A percentile compares a stretch with the other conserved stretches of the same genome.
Conservation (phyloP, 805 yeast species). For the Zygotorulaspora danielsina region DNA sequence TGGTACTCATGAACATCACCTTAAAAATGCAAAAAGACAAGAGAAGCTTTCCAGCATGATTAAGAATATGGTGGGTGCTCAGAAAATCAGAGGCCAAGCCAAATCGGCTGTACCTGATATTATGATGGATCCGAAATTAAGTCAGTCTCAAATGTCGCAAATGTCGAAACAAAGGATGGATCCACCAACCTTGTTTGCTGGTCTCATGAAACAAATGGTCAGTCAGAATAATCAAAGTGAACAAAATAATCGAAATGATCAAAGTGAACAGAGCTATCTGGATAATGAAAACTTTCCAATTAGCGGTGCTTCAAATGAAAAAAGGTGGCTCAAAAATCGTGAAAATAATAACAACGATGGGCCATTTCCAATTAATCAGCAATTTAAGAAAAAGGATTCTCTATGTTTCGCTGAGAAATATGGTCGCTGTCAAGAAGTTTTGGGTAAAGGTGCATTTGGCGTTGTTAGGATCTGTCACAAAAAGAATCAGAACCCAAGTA, state of each 20-base stretch:
- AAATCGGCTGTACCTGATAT: constrained; percentile 70
- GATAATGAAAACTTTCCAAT: constrained; percentile 31
- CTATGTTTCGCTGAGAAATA: constrained; percentile 73
- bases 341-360: constrained; percentile 1
- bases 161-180: constrained; percentile 20
- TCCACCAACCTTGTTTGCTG: constrained; percentile 72
- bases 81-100: constrained; percentile 65
- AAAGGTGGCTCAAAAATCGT: constrained; percentile 14
- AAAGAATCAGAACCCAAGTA: constrained; percentile 35
- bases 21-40: constrained; percentile 71
- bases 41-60: constrained; percentile 72
- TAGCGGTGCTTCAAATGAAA: constrained; percentile 35
- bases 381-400: constrained; percentile 11
- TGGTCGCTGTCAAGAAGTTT: constrained; percentile 90
- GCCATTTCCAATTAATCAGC: constrained; percentile 1
- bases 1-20: constrained; percentile 76
- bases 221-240: constrained; percentile 37
- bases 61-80: constrained; percentile 71
- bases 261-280: too few relatives aligned
- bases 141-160: constrained; percentile 3
- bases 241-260: too few relatives aligned
- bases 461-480: constrained; percentile 86
- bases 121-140: constrained; percentile 34
- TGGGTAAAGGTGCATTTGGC: constrained; percentile 93
- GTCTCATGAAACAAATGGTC: constrained; percentile 57